phyloP scores from a whole-genome alignment of 2,329 filamentous ascomycete genomes.

The Coniella lustricola region DNA sequence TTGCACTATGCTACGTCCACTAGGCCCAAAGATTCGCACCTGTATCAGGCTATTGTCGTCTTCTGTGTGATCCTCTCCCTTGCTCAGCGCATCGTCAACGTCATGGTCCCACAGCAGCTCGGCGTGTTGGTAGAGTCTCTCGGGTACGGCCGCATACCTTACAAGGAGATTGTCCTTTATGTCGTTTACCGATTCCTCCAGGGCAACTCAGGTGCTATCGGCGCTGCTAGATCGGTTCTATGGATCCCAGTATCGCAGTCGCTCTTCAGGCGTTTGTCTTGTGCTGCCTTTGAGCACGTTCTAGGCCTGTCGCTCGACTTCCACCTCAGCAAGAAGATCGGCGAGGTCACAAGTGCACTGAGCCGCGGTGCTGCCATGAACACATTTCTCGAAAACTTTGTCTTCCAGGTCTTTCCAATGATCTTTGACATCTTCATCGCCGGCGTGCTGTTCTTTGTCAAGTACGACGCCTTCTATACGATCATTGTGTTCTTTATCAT shows the following conservation, averaged over 20 bases:
- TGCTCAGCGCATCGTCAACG: slow-evolving; percentile 36
- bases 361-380: slow-evolving; percentile 41
- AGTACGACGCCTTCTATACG: slow-evolving; percentile 41
- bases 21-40: slow-evolving; percentile 33
- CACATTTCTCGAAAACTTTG: slow-evolving; percentile 40
- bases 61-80: slow-evolving; percentile 35
- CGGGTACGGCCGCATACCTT: slow-evolving; percentile 33
- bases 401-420: slow-evolving; percentile 45
- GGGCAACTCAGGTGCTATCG: slow-evolving; percentile 37
- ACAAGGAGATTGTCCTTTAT: slow-evolving; percentile 36
- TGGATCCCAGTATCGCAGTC: slow-evolving; percentile 43
- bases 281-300: slow-evolving; percentile 41
- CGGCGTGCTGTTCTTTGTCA: slow-evolving; percentile 36
- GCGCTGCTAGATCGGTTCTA: slow-evolving; percentile 34
- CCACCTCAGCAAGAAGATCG: slow-evolving; percentile 43
- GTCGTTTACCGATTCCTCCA: slow-evolving; percentile 37
- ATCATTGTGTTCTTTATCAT: slow-evolving; percentile 41
- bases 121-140: slow-evolving; percentile 34
- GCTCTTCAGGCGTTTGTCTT: slow-evolving; percentile 35
- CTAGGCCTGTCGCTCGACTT: slow-evolving; percentile 41
- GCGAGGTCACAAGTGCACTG: slow-evolving; percentile 43
- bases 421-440: slow-evolving; percentile 43
- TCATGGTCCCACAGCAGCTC: slow-evolving; percentile 36
- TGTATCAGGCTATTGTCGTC: slow-evolving; percentile 34
- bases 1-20: neutral